Base-by-base conservation (phyloP, 169 alveolate genomes). In the Plasmodium sp. region DNA sequence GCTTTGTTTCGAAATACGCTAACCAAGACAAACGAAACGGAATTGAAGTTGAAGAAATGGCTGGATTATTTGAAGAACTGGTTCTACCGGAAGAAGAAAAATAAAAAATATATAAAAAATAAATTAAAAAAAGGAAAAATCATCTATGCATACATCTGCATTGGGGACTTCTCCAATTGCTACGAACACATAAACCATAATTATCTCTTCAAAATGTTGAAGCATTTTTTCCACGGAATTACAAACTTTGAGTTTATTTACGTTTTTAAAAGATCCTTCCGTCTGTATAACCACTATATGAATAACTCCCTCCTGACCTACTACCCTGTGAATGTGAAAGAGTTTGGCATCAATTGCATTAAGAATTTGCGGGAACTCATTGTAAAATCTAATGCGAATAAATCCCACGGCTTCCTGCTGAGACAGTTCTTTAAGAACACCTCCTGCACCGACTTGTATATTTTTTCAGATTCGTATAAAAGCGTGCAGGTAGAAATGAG, bases 181-280 rank as follows among this genome's bases (percentile, higher is more conserved):
- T 92, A 92, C 41, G 95, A 92, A 27, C 95, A 92, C 48, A 92
- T 92, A 41, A 72, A 83, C 34, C 95, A 92, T 92, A 83, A 92
- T 62, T 92, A 81, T 81, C 56, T 92, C 51, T 92, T 92, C 77
- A 92, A 81, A 81, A 81, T 72, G 33, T 51, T 92, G 62, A 92
- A 92, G 83, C 18, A 16, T 10, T 81, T 92, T 58, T 82, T 92
- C 51, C 81, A 92, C 33, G 81, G 74, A 5, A 56, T 82, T 43
- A 51, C 92, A n/a, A 92, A 92, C 45, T 92, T 92, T 82, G 95
- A 92, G 74, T 82, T 92, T 92, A 73, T 92, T 12, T 92, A 92
- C 62, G 83, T 92, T 73, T 92, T 92, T 92, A 92, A 18, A 81
- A 92, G 95, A 81, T 92, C 95, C 18, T 92, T 92, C 48, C 84